A percentile compares a stretch with the other conserved stretches of the same genome.
Evolutionary conservation across 345 rosid species (phyloP).

Genomic region (Angophora floribunda): DNA sequence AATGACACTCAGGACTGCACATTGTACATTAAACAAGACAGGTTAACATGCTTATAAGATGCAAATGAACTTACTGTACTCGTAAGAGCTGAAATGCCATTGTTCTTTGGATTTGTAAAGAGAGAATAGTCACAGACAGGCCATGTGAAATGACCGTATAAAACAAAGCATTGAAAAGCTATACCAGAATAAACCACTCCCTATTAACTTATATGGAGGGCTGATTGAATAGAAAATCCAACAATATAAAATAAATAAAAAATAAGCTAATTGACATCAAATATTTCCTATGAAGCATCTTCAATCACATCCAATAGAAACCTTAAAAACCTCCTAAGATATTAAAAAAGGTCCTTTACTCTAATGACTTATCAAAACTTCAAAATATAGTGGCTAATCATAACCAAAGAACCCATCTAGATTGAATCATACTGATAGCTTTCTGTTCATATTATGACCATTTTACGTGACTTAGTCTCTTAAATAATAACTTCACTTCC

Average conservation of each 20-base stretch:
- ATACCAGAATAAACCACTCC: neutral
- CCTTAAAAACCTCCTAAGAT: neutral
- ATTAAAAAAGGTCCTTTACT: neutral
- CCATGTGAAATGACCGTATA: neutral
- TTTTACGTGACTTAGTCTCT: neutral
- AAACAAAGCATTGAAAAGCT: neutral
- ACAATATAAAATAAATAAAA: neutral
- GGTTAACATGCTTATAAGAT: neutral
- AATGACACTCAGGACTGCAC: neutral
- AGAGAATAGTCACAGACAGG: neutral
- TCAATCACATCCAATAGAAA: neutral
- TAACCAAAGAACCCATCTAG: neutral
- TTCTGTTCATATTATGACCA: neutral
- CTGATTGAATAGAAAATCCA: neutral
- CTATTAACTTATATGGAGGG: neutral
- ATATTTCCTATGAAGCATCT: neutral
- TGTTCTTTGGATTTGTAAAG: neutral
- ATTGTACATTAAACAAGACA: neutral
- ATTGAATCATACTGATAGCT: neutral
- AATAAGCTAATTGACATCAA: neutral
- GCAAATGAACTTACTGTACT: neutral
- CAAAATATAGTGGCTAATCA: neutral
- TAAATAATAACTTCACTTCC: neutral
- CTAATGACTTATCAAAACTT: neutral
- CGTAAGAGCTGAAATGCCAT: neutral